Evolutionary conservation across 805 yeast species (phyloP).

Genomic region (Candida montana): DNA sequence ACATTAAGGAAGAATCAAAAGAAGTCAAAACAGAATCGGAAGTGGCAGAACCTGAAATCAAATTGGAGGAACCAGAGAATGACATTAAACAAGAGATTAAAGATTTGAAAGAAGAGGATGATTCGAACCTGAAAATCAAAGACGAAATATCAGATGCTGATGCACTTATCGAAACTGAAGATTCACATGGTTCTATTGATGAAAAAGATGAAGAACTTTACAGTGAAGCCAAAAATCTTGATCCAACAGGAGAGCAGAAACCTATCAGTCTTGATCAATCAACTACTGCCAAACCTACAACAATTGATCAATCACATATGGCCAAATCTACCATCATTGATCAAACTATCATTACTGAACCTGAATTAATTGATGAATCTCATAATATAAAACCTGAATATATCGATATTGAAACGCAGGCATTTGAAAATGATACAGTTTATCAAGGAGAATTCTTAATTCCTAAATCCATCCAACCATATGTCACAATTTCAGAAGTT

Average conservation of each 20-base stretch:
- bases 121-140: background rate
- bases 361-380: constrained; percentile 11
- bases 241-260: background rate
- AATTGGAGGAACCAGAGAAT: constrained; percentile 3
- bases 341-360: background rate
- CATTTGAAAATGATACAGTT: constrained; percentile 31
- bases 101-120: no score
- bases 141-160: constrained; percentile 1
- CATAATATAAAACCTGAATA: background rate
- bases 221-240: background rate
- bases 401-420: constrained; percentile 6
- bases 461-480: constrained; percentile 16
- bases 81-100: no score
- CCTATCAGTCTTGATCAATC: no score
- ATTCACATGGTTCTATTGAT: background rate
- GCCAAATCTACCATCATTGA: constrained; percentile 1
- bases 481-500: constrained; percentile 17
- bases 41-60: constrained; percentile 1
- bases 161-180: background rate
- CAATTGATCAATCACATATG: constrained; percentile 1
- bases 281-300: background rate
- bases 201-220: constrained; percentile 1
- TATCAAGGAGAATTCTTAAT: constrained; percentile 22
- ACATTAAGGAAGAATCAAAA: no score
- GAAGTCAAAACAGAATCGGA: no score